These are phyloP conservation scores for Macaranga tanarius DNA, from an alignment of 441 rosid species.

Conservation along the genomic window DNA sequence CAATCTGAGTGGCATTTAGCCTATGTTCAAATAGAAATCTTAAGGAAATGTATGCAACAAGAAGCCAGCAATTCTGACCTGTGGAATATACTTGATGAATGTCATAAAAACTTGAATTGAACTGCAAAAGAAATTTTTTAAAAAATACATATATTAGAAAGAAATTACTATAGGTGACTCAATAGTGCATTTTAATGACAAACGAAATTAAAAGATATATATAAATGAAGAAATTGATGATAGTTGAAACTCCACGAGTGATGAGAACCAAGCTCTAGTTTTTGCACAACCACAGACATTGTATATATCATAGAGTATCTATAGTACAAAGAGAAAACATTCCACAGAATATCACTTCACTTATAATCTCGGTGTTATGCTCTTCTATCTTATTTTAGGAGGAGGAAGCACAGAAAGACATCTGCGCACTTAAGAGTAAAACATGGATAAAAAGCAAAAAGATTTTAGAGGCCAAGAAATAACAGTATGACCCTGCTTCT, in stretches of 20 bases:
- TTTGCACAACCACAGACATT: background rate
- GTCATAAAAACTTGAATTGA: slow-evolving; percentile 90
- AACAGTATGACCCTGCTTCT: too few relatives aligned
- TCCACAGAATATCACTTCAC: too few relatives aligned
- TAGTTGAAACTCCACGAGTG: background rate
- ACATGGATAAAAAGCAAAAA: too few relatives aligned
- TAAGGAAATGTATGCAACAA: background rate
- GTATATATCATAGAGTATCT: too few relatives aligned
- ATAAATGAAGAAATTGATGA: background rate
- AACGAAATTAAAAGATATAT: background rate
- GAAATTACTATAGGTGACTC: too few relatives aligned
- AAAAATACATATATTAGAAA: background rate
- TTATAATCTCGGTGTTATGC: too few relatives aligned
- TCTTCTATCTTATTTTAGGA: too few relatives aligned
- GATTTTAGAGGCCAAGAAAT: too few relatives aligned
- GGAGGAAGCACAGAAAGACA: too few relatives aligned
- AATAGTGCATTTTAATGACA: background rate
- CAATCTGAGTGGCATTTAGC: background rate
- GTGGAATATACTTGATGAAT: slow-evolving; percentile 82
- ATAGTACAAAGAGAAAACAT: too few relatives aligned
- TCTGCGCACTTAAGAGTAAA: too few relatives aligned
- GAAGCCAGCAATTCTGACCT: slow-evolving; percentile 45
- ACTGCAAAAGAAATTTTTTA: slow-evolving; percentile 49
- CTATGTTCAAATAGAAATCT: background rate
- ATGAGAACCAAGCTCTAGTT: too few relatives aligned